Base-by-base conservation (phyloP, 148 eudicot genomes). In the Persicaria tinctoria region DNA sequence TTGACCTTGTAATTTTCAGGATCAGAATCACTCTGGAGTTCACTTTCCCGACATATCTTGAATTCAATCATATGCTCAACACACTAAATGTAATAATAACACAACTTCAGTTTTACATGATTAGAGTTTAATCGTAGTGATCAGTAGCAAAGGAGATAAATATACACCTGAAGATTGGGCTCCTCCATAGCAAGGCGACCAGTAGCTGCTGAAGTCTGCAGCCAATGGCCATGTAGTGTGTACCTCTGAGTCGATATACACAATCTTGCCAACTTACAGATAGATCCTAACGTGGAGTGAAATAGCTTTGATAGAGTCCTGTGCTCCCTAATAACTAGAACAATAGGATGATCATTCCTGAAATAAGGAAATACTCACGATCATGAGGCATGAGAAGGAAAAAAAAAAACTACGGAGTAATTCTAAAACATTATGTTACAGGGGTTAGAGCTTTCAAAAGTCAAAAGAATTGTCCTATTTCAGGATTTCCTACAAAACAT, bases 181-280 rank as follows among this genome's bases (percentile, higher is more conserved):
- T 95, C 97, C 86, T 95, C 99, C 93, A 90, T 90, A 74, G 99
- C 87, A 72, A 95, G 94, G 54, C 99, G 85, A 60, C 99, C 99
- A 51, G 99, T 95, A 73, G 99, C 91, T 57, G 99, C 90, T 70
- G 99, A 92, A 70, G 99, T 96, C 87, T 96, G 99, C 70, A 92
- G 97, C 99, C 97, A 96, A 86, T 78, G 97, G 74, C 99, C 99
- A 83, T 92, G 97, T 57, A 96, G 76, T 32, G 88, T 96, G 76
- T 96, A 88, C 80, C 77, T 96, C 72, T 93, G 93, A 41, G 97
- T 82, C 80, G 83, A 82, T 82, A 87, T 86, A 57, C 97, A 96
- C 68, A 92, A 84, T 79, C 82, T 92, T 70, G 99, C 78, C 73
- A 92, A 90, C 32, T 90, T 88, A 81, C 97, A 96, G 70, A 92